phyloP scores from a whole-genome alignment of 2,329 filamentous ascomycete species.

The Sporothrix curviconia region DNA sequence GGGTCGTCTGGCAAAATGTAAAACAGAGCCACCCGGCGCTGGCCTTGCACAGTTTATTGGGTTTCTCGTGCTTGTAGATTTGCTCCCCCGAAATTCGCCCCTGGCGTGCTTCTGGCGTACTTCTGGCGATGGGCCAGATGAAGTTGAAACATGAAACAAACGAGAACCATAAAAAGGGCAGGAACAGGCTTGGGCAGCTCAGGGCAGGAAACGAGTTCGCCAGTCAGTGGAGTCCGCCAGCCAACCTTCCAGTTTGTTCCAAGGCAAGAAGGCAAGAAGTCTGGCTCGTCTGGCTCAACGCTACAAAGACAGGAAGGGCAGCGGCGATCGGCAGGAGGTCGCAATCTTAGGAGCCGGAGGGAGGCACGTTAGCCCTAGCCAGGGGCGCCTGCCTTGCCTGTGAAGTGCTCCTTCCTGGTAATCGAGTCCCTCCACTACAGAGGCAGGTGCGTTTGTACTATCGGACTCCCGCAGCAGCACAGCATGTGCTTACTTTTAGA shows the following conservation, averaged over 20 bases:
- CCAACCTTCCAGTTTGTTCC: background rate
- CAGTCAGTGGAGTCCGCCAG: too few relatives aligned
- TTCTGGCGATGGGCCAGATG: background rate
- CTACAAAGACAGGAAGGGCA: background rate
- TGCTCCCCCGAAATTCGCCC: background rate
- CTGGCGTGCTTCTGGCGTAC: background rate
- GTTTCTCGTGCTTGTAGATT: background rate
- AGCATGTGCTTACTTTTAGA: too few relatives aligned
- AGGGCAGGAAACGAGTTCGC: background rate
- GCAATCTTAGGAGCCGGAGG: background rate
- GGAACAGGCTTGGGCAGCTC: background rate
- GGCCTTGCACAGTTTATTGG: too few relatives aligned
- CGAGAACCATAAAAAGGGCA: slow-evolving; percentile 1
- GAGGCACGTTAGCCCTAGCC: background rate
- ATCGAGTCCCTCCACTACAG: too few relatives aligned
- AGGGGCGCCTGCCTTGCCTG: background rate
- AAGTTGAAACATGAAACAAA: background rate
- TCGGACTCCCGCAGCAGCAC: too few relatives aligned
- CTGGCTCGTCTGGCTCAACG: background rate
- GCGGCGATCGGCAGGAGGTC: slow-evolving; percentile 5
- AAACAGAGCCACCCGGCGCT: background rate
- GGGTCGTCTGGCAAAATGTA: slow-evolving; percentile 4
- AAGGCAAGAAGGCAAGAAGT: background rate
- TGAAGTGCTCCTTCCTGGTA: too few relatives aligned
- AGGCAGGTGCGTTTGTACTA: too few relatives aligned